These are phyloP conservation scores for Rubia tinctorum DNA, from an alignment of 305 asterid genomes.

Conservation along the genomic window DNA sequence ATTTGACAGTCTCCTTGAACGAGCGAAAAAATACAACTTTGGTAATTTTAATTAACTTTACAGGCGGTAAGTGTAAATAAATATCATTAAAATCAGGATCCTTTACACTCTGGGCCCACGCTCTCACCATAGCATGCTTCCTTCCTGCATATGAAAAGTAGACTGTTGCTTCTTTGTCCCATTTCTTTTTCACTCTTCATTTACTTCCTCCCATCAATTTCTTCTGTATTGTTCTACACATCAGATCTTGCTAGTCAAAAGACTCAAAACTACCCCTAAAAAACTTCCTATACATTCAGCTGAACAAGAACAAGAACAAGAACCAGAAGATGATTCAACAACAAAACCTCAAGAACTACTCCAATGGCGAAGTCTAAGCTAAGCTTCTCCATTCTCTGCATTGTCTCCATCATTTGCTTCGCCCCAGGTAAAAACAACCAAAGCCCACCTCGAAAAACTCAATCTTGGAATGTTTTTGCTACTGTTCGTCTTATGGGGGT, in stretches of 20 bases:
- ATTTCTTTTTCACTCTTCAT: too few species aligned
- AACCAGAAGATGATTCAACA: constrained; percentile 64
- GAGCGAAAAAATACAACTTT: not conserved
- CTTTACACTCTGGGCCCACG: not conserved
- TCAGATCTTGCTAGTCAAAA: constrained; percentile 33
- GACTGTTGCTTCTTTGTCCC: constrained; percentile 11
- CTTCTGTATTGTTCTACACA: not conserved
- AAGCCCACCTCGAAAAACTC: constrained; percentile 19
- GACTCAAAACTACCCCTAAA: constrained; percentile 10
- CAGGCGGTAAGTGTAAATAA: not conserved
- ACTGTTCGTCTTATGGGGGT: constrained; percentile 12
- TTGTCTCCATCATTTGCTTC: constrained; percentile 22
- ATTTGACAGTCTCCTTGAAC: too few species aligned
- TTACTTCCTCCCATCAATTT: constrained; percentile 23
- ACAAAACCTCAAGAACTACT: constrained; percentile 32
- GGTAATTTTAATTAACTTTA: not conserved
- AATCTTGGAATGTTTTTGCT: not conserved
- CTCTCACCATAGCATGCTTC: not conserved
- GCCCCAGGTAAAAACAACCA: constrained; percentile 36
- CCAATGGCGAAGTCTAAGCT: constrained; percentile 57
- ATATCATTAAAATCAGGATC: not conserved
- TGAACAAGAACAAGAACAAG: not conserved
- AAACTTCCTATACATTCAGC: too few species aligned
- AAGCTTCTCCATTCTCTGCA: constrained; percentile 22
- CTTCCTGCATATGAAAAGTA: constrained; percentile 20